Percentiles rank a stretch among this genome's conserved stretches.
These are phyloP conservation scores for Mycena haematopus DNA, from an alignment of 768 basidiomycete species.

Conservation along the genomic window DNA sequence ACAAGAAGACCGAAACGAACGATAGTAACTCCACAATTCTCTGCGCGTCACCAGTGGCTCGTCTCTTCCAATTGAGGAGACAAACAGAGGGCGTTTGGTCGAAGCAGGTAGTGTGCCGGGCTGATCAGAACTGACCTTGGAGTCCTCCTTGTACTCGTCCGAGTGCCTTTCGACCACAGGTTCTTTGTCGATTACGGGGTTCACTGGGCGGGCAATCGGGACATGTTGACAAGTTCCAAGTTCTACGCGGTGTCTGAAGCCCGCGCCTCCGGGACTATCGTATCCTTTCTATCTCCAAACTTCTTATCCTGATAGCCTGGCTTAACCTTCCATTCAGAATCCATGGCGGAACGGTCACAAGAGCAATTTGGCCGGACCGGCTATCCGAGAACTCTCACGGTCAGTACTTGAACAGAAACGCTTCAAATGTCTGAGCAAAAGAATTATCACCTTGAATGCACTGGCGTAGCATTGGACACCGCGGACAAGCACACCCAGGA, in stretches of 20 bases:
- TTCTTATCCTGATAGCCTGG: too few species aligned
- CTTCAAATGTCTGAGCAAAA: slow-evolving; percentile 27
- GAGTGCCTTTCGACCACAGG: slow-evolving; percentile 14
- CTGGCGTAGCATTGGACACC: slow-evolving; percentile 60
- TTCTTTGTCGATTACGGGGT: slow-evolving; percentile 27
- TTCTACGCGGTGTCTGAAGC: too few species aligned
- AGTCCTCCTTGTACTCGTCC: slow-evolving; percentile 27
- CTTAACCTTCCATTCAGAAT: too few species aligned
- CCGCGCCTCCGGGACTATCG: too few species aligned
- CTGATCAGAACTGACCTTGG: slow-evolving; percentile 17
- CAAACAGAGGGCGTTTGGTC: slow-evolving; percentile 37
- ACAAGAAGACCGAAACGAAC: slow-evolving; percentile 45
- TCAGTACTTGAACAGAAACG: too few species aligned
- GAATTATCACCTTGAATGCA: slow-evolving; percentile 47
- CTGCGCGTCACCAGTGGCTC: slow-evolving; percentile 75
- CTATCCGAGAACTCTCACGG: neutral
- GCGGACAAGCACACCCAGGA: slow-evolving; percentile 53
- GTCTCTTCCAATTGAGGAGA: slow-evolving; percentile 50
- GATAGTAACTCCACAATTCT: slow-evolving; percentile 84
- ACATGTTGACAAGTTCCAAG: slow-evolving; percentile 30
- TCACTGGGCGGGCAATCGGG: slow-evolving; percentile 35
- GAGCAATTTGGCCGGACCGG: neutral
- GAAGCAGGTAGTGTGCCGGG: slow-evolving; percentile 16
- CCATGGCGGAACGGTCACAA: neutral
- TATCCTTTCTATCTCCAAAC: too few species aligned